Percentiles rank a stretch among this genome's conserved stretches.
Conservation (phyloP, 768 basidiomycete species). For the Lentinula sp. region DNA sequence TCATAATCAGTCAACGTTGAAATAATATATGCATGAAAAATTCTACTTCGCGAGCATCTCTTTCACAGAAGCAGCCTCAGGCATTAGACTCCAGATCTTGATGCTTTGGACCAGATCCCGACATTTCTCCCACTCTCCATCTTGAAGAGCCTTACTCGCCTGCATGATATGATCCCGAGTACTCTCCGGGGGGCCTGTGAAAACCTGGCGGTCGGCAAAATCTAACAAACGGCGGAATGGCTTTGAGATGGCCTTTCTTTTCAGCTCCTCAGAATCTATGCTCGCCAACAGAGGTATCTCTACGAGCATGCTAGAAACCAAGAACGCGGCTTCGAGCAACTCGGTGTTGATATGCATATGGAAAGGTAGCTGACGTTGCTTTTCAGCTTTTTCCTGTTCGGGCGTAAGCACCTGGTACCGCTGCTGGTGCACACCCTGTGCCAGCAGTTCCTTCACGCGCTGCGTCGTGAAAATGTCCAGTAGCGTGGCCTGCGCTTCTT, state of each 20-base stretch:
- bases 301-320: slow-evolving; percentile 97
- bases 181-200: slow-evolving; percentile 97
- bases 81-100: slow-evolving; percentile 98
- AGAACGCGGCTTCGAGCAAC: slow-evolving; percentile 92
- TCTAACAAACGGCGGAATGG: slow-evolving; percentile 93
- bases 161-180: slow-evolving; percentile 99
- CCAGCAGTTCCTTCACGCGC: slow-evolving; percentile 93
- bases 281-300: slow-evolving; percentile 95
- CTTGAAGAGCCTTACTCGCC: slow-evolving; percentile 92
- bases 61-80: slow-evolving; percentile 80
- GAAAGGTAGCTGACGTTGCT: slow-evolving; percentile 94
- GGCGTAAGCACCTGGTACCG: slow-evolving; percentile 82
- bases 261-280: slow-evolving; percentile 90
- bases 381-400: slow-evolving; percentile 96
- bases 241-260: slow-evolving; percentile 91
- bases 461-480: slow-evolving; percentile 96
- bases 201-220: slow-evolving; percentile 95
- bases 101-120: slow-evolving; percentile 91
- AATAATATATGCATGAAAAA: not conserved
- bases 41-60: slow-evolving; percentile 91
- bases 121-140: slow-evolving; percentile 96
- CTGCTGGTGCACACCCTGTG: slow-evolving; percentile 93
- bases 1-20: slow-evolving; percentile 7
- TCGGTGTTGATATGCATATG: slow-evolving; percentile 99
- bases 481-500: slow-evolving; percentile 87